Conservation (phyloP, 163 green algal species). For the Chlamydomonas reinhardtii region DNA sequence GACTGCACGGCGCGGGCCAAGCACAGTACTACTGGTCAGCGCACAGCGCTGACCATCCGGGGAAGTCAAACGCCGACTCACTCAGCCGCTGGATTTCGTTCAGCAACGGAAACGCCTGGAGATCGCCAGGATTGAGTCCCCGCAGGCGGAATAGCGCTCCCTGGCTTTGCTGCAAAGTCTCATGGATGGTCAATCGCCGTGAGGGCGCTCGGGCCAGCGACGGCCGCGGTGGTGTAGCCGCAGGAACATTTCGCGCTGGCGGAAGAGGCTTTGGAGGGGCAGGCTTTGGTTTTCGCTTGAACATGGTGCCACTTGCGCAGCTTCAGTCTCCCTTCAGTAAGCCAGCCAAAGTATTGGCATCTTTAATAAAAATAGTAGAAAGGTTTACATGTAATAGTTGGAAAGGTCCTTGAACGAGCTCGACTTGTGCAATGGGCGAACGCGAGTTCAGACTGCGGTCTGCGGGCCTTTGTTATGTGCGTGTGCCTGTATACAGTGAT, state of each 20-base stretch:
- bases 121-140: slow-evolving; percentile 3
- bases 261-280: not conserved
- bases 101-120: slow-evolving; percentile 32
- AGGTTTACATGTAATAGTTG: no score
- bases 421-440: no score
- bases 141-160: not conserved
- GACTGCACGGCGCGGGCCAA: not conserved
- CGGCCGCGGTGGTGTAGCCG: no score
- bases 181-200: not conserved
- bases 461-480: no score
- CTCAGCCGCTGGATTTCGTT: slow-evolving; percentile 32
- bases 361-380: no score
- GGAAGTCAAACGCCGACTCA: not conserved
- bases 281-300: not conserved
- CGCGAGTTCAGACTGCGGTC: no score
- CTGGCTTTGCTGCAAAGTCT: slow-evolving; percentile 18
- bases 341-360: no score
- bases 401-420: no score
- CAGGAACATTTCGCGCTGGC: not conserved
- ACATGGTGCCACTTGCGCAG: not conserved
- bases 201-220: not conserved
- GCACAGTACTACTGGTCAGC: not conserved
- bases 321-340: not conserved
- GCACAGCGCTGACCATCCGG: not conserved
- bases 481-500: no score